Base-by-base conservation (phyloP, 2,329 filamentous ascomycete species). In the Sporothrix brasiliensis region DNA sequence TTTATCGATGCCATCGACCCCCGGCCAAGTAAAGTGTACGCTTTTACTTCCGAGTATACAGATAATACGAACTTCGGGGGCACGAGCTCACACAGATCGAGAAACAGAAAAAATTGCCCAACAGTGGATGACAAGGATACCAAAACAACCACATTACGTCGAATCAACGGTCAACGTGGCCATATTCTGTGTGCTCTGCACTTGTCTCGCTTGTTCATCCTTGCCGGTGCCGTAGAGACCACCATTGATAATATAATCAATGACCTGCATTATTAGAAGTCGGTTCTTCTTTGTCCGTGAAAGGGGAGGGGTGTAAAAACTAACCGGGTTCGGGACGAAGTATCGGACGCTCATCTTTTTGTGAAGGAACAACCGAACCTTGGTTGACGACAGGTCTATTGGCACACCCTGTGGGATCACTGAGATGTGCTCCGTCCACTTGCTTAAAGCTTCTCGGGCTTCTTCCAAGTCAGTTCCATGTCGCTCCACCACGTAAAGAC, bases 381-480 rank as follows among this genome's bases (percentile, higher is more conserved):
- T 89, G 14, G 88, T 90, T 73, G 88, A 91, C 74, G 88, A 92
- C 72, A 95, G 90, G 75, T 95, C 91, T 79, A 95, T 95, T 74
- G 92, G 89, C 65, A 97, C 94, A 67, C 97, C 87, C 79, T 97
- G 92, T 70, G 92, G 91, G 73, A 97, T 94, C 69, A 97, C 91
- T 77, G 92, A 90, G 72, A 97, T 89, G 75, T 97, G 95, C 75
- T 93, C 88, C 76, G 92, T 90, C 87, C 91, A 97, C 72, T 89
- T 87, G 77, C 93, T 90, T 61, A 97, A 83, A 58, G 88, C 90
- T n/a, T 91, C 89, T 60, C 97, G 84, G 1, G 94, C 93, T 77
- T 96, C 92, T 73, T 97, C 92, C 66, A 75, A 91, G 76, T 97
- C 92, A 27, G 93, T 97, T 56, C 93, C 94, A 53, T 89, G 90